These are phyloP conservation scores for Rhodosporidiobolus sp. DNA, from an alignment of 768 basidiomycete species.

Conservation along the genomic window DNA sequence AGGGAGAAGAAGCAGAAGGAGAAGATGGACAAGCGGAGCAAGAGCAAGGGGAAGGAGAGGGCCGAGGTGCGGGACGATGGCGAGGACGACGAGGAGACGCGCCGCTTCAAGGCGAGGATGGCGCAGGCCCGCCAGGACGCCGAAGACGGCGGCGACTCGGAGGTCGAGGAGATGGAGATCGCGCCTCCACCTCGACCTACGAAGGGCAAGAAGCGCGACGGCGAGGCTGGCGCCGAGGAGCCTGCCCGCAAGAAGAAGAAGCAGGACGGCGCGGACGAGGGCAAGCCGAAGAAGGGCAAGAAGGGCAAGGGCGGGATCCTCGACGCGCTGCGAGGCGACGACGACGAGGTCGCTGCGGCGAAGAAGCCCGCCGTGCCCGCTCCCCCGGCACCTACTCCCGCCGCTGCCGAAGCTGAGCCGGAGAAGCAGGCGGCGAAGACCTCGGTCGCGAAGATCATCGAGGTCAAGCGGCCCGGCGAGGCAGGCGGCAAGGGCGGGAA, in stretches of 20 bases:
- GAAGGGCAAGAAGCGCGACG: background rate
- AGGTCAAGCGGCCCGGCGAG: constrained; percentile 28
- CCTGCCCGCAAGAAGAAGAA: background rate
- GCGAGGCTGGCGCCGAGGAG: no score
- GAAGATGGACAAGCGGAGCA: background rate
- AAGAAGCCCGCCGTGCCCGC: background rate
- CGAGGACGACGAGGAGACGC: background rate
- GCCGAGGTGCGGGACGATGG: background rate
- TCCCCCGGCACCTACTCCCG: background rate
- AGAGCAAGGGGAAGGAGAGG: background rate
- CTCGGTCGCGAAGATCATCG: constrained; percentile 29
- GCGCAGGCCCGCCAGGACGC: background rate
- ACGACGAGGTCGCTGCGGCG: background rate
- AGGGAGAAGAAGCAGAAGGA: background rate
- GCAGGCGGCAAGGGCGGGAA: constrained; percentile 11
- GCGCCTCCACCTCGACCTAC: no score
- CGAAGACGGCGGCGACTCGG: background rate
- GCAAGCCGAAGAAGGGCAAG: constrained; percentile 7
- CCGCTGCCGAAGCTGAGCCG: background rate
- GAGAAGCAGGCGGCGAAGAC: constrained; percentile 29
- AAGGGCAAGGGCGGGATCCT: constrained; percentile 19
- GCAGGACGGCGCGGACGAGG: background rate
- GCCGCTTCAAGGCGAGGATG: background rate
- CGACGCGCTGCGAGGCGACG: constrained; percentile 22
- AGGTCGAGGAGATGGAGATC: background rate